phyloP scores from a whole-genome alignment of 1,284 basidiomycete genomes.

The Pisolithus thermaeus region DNA sequence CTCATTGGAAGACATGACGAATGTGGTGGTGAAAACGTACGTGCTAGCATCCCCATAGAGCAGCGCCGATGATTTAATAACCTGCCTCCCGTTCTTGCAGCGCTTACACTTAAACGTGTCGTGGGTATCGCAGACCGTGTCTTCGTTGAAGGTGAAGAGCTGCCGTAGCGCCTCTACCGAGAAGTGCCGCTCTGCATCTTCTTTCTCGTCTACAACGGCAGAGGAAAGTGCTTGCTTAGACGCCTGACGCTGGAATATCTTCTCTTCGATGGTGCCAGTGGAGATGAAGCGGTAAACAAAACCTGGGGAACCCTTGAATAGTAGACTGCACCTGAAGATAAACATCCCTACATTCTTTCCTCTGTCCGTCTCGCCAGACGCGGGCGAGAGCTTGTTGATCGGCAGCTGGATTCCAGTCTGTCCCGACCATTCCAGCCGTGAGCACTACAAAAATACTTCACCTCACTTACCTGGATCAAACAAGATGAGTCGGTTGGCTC shows the following conservation, averaged over 20 bases:
- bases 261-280: constrained; percentile 98
- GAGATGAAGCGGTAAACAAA: constrained; percentile 99
- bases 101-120: constrained; percentile 98
- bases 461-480: constrained; percentile 80
- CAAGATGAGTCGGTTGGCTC: constrained; percentile 91
- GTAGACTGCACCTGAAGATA: constrained; percentile 3
- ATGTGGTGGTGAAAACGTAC: constrained; percentile 45
- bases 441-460: not conserved
- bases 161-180: constrained; percentile 86
- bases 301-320: constrained; percentile 39
- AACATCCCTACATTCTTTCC: constrained; percentile 84
- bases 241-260: constrained; percentile 97
- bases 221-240: constrained; percentile 96
- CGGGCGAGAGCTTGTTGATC: constrained; percentile 98
- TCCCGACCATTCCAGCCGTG: constrained; percentile 1
- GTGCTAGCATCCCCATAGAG: constrained; percentile 98
- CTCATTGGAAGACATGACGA: not conserved
- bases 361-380: constrained; percentile 99
- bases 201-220: constrained; percentile 95
- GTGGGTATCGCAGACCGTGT: constrained; percentile 90
- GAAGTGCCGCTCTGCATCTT: constrained; percentile 95
- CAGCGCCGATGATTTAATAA: constrained; percentile 78
- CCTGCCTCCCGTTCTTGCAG: constrained; percentile 85
- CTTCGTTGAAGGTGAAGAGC: constrained; percentile 88
- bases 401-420: constrained; percentile 98